Evolutionary conservation across 179 eudicot genomes (phyloP).

Genomic region (Corrigiola litoralis): DNA sequence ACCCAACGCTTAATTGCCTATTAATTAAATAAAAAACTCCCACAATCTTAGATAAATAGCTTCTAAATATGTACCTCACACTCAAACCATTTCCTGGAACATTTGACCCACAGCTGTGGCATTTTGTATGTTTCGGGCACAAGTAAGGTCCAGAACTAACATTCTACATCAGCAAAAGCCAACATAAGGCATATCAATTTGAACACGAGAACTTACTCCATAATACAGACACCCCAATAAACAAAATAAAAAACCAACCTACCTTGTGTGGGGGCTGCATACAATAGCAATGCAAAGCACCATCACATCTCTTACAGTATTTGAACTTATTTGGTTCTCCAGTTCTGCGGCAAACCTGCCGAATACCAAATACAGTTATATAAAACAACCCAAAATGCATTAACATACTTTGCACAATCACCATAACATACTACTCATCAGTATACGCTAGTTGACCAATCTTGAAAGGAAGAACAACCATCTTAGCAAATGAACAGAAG

Average conservation of each 20-base stretch:
- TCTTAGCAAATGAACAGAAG: too few species aligned
- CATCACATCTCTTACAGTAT: conserved; percentile 96
- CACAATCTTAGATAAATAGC: too few species aligned
- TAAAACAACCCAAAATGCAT: not conserved
- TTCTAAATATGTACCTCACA: conserved; percentile 45
- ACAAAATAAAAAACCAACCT: not conserved
- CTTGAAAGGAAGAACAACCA: not conserved
- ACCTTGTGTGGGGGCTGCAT: conserved; percentile 43
- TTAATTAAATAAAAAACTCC: not conserved
- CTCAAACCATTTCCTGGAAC: conserved; percentile 96
- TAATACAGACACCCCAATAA: conserved; percentile 27
- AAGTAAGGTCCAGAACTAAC: conserved; percentile 86
- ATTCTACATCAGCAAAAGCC: conserved; percentile 48
- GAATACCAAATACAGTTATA: not conserved
- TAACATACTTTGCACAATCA: not conserved
- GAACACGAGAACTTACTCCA: conserved; percentile 11
- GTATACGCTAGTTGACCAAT: not conserved
- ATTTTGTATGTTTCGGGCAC: conserved; percentile 94
- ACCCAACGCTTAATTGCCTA: not conserved
- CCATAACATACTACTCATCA: not conserved
- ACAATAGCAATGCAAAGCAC: conserved; percentile 47
- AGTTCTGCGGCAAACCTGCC: conserved; percentile 85
- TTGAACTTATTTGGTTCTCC: conserved; percentile 88
- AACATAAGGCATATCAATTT: not conserved
- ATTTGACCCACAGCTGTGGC: conserved; percentile 89